These are phyloP conservation scores for Talaromyces sp. DNA, from an alignment of 2,329 filamentous ascomycete genomes.

Conservation along the genomic window DNA sequence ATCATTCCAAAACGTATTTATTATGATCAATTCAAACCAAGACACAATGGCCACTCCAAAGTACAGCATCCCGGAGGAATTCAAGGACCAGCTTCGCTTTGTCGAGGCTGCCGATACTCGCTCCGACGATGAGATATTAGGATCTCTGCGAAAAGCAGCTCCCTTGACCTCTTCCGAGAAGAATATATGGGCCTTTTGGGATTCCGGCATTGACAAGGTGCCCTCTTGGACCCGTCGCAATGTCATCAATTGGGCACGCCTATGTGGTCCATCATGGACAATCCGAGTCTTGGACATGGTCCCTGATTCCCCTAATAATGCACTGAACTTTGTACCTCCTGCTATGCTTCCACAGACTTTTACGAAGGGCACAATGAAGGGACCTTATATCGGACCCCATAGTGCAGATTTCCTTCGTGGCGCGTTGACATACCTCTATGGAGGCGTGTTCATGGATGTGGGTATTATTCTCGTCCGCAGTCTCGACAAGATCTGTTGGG, in stretches of 20 bases:
- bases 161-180: slow-evolving; percentile 37
- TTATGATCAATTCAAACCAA: no score
- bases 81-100: slow-evolving; percentile 14
- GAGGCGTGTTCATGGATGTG: slow-evolving; percentile 42
- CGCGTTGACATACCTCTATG: slow-evolving; percentile 32
- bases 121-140: slow-evolving; percentile 22
- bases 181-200: slow-evolving; percentile 44
- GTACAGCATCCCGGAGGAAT: slow-evolving; percentile 9
- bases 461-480: slow-evolving; percentile 43
- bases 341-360: slow-evolving; percentile 42
- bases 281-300: slow-evolving; percentile 42
- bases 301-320: slow-evolving; percentile 39
- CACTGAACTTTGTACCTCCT: slow-evolving; percentile 35
- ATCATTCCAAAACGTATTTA: no score
- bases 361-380: slow-evolving; percentile 44
- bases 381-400: slow-evolving; percentile 45
- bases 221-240: slow-evolving; percentile 42
- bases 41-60: neutral
- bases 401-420: slow-evolving; percentile 49
- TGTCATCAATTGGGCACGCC: slow-evolving; percentile 41
- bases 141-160: slow-evolving; percentile 13
- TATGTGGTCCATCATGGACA: slow-evolving; percentile 40
- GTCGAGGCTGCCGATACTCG: slow-evolving; percentile 6
- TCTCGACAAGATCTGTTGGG: slow-evolving; percentile 46
- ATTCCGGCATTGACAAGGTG: slow-evolving; percentile 35